A percentile compares a stretch with the other conserved stretches of the same genome.
Conservation (phyloP, 805 yeast species). For the Maudiozyma turicensis region DNA sequence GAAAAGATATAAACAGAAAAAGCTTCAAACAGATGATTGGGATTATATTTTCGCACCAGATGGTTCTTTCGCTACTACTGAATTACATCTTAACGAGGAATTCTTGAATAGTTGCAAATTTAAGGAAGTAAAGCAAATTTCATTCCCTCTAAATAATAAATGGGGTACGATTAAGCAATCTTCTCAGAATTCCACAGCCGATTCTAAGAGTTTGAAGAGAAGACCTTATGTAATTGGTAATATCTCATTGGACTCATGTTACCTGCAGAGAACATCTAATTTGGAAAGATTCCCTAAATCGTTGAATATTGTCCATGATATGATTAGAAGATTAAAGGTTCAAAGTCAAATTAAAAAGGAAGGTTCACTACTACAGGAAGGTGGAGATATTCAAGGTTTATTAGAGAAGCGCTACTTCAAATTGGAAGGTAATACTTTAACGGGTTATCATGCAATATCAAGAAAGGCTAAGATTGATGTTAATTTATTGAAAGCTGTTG, state of each 20-base stretch:
- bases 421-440: constrained; percentile 58
- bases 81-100: constrained; percentile 34
- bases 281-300: constrained; percentile 63
- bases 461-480: constrained; percentile 66
- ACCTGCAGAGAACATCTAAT: constrained; percentile 50
- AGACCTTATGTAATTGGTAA: constrained; percentile 47
- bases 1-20: constrained; percentile 41
- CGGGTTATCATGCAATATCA: constrained; percentile 66
- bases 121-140: constrained; percentile 1
- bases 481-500: constrained; percentile 58
- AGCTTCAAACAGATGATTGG: constrained; percentile 48
- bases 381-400: constrained; percentile 67
- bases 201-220: constrained; percentile 33
- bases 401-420: constrained; percentile 71
- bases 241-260: constrained; percentile 58
- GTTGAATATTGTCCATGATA: constrained; percentile 42
- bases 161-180: constrained; percentile 43
- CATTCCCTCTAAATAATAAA: constrained; percentile 43
- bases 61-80: constrained; percentile 82
- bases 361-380: constrained; percentile 79
- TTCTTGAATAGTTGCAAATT: constrained; percentile 12
- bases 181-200: not conserved
- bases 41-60: constrained; percentile 60
- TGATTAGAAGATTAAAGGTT: constrained; percentile 30
- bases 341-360: constrained; percentile 35